Evolutionary conservation across 202 grass and related monocot species (phyloP).

Genomic region (Brachypodium distachyon): DNA sequence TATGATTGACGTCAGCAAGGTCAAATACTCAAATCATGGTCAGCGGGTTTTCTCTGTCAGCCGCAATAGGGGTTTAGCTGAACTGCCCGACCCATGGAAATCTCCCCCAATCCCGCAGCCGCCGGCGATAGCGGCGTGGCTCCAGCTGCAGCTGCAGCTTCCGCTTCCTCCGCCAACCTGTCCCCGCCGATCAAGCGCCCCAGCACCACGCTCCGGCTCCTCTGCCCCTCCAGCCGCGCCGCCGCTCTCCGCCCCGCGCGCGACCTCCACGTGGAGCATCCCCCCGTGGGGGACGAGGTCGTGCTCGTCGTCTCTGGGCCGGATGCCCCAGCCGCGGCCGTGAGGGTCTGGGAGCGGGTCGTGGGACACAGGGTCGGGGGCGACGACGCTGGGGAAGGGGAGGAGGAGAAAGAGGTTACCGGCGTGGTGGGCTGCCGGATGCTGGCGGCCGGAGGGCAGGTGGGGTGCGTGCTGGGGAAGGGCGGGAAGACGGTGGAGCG

Average conservation of each 20-base stretch:
- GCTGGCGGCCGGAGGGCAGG: slow-evolving; percentile 36
- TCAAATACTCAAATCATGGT: no score
- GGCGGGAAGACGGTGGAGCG: slow-evolving; percentile 70
- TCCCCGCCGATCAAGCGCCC: slow-evolving; percentile 18
- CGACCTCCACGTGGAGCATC: slow-evolving; percentile 39
- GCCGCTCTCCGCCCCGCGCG: slow-evolving; percentile 20
- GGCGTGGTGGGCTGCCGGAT: slow-evolving; percentile 46
- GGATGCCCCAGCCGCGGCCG: slow-evolving; percentile 27
- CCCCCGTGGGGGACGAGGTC: slow-evolving; percentile 39
- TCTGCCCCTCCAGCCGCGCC: slow-evolving; percentile 37
- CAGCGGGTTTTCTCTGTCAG: not conserved
- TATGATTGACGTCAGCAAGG: no score
- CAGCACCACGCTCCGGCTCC: slow-evolving; percentile 34
- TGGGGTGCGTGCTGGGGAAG: slow-evolving; percentile 72
- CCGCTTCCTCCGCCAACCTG: slow-evolving; percentile 4
- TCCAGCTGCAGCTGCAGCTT: not conserved
- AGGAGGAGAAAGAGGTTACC: slow-evolving; percentile 36
- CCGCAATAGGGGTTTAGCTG: slow-evolving; percentile 35
- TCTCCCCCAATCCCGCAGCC: not conserved
- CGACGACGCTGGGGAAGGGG: slow-evolving; percentile 21
- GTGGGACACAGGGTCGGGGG: slow-evolving; percentile 8
- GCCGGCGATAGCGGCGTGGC: not conserved
- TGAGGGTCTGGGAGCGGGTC: slow-evolving; percentile 39
- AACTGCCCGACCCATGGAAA: slow-evolving; percentile 42
- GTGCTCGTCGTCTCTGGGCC: slow-evolving; percentile 33